A percentile compares a stretch with the other conserved stretches of the same genome.
Evolutionary conservation across 768 basidiomycete genomes (phyloP).

Genomic region (Agrocybe praecox): DNA sequence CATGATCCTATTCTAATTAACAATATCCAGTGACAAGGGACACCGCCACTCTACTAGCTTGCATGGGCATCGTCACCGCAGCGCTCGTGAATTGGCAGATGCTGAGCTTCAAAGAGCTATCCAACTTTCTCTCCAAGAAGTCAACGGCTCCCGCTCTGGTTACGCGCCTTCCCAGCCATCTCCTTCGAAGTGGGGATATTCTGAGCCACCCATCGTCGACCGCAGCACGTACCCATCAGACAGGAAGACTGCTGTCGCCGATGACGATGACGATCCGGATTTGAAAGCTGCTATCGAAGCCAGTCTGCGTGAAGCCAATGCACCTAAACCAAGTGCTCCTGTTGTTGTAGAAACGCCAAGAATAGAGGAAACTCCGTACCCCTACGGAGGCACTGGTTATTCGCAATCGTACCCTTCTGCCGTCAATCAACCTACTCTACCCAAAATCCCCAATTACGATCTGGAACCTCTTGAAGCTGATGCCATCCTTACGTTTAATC

Average conservation of each 20-base stretch:
- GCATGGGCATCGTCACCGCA: slow-evolving; percentile 54
- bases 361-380: slow-evolving; percentile 40
- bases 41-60: slow-evolving; percentile 60
- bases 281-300: slow-evolving; percentile 94
- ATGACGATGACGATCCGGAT: slow-evolving; percentile 89
- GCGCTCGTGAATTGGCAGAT: slow-evolving; percentile 69
- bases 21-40: slow-evolving; percentile 38
- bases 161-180: slow-evolving; percentile 70
- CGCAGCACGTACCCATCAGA: slow-evolving; percentile 42
- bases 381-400: slow-evolving; percentile 38
- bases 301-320: slow-evolving; percentile 81
- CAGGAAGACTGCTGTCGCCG: slow-evolving; percentile 25
- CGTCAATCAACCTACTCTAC: slow-evolving; percentile 41
- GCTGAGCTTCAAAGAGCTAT: slow-evolving; percentile 94
- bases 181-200: slow-evolving; percentile 56
- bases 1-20: slow-evolving; percentile 4
- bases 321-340: slow-evolving; percentile 81
- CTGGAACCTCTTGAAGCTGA: slow-evolving; percentile 82
- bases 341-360: slow-evolving; percentile 55
- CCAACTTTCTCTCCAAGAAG: slow-evolving; percentile 85
- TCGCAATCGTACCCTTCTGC: slow-evolving; percentile 48
- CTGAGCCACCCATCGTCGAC: slow-evolving; percentile 74
- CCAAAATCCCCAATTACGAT: slow-evolving; percentile 76
- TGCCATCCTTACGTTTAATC: slow-evolving; percentile 87
- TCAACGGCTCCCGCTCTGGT: slow-evolving; percentile 58